These are phyloP conservation scores for Sugiyamaella qingdaonensis DNA, from an alignment of 805 yeast genomes.

Conservation along the genomic window DNA sequence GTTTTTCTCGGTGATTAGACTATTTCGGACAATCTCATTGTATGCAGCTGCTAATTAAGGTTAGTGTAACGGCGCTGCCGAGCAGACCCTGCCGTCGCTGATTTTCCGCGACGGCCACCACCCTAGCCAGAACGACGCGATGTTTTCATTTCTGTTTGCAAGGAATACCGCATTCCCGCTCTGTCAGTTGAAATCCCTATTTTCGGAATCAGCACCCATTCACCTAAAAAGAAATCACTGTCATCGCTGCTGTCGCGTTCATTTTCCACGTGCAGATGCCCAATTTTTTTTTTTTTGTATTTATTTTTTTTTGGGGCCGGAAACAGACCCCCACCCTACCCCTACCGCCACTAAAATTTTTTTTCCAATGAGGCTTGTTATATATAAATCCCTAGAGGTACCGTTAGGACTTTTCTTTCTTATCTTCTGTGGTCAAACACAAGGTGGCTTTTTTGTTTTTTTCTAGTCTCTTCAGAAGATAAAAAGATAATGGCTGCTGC, in stretches of 20 bases:
- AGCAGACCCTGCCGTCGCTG: no score
- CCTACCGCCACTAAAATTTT: slow-evolving; percentile 1
- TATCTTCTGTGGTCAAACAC: not conserved
- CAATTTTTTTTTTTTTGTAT: not conserved
- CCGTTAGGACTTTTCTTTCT: not conserved
- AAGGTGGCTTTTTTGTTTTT: slow-evolving; percentile 1
- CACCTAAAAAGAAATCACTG: no score
- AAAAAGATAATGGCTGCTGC: slow-evolving; percentile 21
- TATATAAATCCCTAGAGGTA: not conserved
- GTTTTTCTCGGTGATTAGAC: slow-evolving; percentile 1
- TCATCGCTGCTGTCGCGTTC: not conserved
- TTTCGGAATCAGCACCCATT: no score
- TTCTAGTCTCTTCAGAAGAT: not conserved
- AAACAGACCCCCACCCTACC: not conserved
- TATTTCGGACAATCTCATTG: slow-evolving; percentile 1
- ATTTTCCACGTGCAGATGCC: not conserved
- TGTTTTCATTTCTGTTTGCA: no score
- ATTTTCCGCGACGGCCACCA: no score
- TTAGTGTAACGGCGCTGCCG: slow-evolving; percentile 5
- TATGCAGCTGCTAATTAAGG: slow-evolving; percentile 5
- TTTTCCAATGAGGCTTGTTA: slow-evolving; percentile 1
- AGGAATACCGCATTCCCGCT: no score
- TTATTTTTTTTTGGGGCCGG: not conserved
- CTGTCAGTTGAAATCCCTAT: no score
- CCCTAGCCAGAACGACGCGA: no score